A percentile compares a stretch with the other conserved stretches of the same genome.
Evolutionary conservation across 2,329 filamentous ascomycete species (phyloP).

Genomic region (Microdochium bolleyi): DNA sequence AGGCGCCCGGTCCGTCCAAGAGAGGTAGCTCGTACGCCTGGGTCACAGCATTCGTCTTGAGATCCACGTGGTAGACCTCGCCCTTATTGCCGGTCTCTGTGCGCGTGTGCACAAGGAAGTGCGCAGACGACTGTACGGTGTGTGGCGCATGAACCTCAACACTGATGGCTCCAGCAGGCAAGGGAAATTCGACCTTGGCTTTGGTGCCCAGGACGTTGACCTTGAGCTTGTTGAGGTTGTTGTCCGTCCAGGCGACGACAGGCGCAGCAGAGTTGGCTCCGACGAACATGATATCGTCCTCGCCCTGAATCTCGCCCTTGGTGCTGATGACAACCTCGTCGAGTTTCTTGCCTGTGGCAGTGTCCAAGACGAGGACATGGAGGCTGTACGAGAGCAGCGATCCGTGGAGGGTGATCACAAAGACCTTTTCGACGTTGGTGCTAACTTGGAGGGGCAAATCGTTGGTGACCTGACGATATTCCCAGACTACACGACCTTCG

Average conservation of each 20-base stretch:
- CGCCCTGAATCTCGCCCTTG: conserved; percentile 62
- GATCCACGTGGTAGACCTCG: conserved; percentile 76
- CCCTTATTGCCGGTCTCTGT: conserved; percentile 67
- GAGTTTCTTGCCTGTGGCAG: conserved; percentile 60
- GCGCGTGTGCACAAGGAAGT: conserved; percentile 79
- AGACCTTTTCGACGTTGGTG: conserved; percentile 62
- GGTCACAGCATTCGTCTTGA: conserved; percentile 59
- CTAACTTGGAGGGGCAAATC: conserved; percentile 70
- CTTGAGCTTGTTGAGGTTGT: conserved; percentile 51
- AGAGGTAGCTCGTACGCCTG: conserved; percentile 76
- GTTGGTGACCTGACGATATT: conserved; percentile 59
- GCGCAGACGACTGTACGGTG: conserved; percentile 61
- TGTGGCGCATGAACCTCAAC: conserved; percentile 69
- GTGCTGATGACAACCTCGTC: conserved; percentile 66
- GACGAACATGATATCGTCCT: conserved; percentile 63
- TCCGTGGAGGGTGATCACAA: conserved; percentile 69
- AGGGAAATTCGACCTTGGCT: conserved; percentile 43
- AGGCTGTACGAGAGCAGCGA: conserved; percentile 64
- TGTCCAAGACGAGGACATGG: conserved; percentile 67
- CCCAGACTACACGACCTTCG: conserved; percentile 72
- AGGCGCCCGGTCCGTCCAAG: conserved; percentile 61
- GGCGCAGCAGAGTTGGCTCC: conserved; percentile 69
- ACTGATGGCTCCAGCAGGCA: conserved; percentile 35
- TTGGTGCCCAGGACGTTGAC: conserved; percentile 63
- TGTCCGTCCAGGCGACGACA: conserved; percentile 69